phyloP scores from a whole-genome alignment of 192 early-diverging fungal species.

The Coemansia sp. region DNA sequence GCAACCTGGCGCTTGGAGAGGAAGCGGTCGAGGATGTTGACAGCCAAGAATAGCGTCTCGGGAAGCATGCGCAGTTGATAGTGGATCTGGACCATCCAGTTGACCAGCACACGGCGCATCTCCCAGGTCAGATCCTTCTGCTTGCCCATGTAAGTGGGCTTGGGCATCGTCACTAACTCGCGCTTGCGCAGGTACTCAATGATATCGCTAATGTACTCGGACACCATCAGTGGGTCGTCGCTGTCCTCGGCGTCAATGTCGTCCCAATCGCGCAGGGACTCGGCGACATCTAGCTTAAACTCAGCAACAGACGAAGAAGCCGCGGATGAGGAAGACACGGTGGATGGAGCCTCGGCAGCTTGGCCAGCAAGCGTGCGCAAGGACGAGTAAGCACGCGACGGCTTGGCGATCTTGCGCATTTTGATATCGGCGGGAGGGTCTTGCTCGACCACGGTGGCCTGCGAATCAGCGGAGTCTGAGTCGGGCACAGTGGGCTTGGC shows the following conservation, averaged over 20 bases:
- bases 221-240: constrained; percentile 88
- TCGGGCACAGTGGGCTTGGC: constrained; percentile 15
- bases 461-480: constrained; percentile 36
- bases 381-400: constrained; percentile 40
- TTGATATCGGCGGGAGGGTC: not conserved
- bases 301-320: constrained; percentile 6
- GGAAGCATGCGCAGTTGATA: constrained; percentile 87
- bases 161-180: constrained; percentile 79
- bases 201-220: constrained; percentile 95
- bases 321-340: not conserved
- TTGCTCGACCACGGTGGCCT: constrained; percentile 41
- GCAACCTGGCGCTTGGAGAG: constrained; percentile 84
- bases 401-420: constrained; percentile 44
- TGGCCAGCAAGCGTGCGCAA: constrained; percentile 20
- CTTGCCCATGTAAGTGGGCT: constrained; percentile 77
- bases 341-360: constrained; percentile 14
- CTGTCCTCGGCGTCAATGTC: constrained; percentile 80
- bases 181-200: constrained; percentile 80
- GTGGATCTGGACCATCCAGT: constrained; percentile 96
- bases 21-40: constrained; percentile 97
- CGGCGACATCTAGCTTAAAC: not conserved
- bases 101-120: constrained; percentile 91
- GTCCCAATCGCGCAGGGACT: constrained; percentile 58
- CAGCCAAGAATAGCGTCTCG: constrained; percentile 91
- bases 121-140: constrained; percentile 90